Base-by-base conservation (phyloP, 768 basidiomycete species). In the Trametes cinnabarina region DNA sequence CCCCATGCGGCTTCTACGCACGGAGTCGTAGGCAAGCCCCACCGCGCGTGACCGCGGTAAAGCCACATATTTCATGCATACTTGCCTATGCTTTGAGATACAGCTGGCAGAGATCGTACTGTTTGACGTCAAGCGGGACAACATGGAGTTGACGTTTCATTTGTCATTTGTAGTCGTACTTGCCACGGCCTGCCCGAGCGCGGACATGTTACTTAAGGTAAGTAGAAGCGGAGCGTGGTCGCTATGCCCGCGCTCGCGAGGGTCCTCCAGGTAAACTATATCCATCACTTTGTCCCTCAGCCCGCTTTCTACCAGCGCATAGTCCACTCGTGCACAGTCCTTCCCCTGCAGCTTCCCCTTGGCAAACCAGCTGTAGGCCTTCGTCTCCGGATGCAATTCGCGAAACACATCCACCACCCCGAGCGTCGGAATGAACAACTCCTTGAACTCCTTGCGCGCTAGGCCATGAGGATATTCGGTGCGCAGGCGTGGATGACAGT, bases 331-430 rank as follows among this genome's bases (percentile, higher is more conserved):
- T 2, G 66, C 63, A 26, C 63, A 63, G 46, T 69, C 68, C 35
- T 58, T 39, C 4, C 66, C 65, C 30, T 66, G 63, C 12, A 63
- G 66, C 50, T 65, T 69, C 6, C 66, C 64, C 52, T 65, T 66
- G 42, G 65, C 66, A 37, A 65, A 69, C 68, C 66, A 67, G 52
- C 68, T 69, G 43, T 63, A 69, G 8, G 55, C 59, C 30, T 44
- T 53, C 47, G 20, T 46, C 30, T 65, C 50, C 11, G 65, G 65
- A 28, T 65, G 61, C 49, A 58, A 22, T 26, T 57, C 51, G 12
- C 68, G 62, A 48, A 64, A 67, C 35, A 65, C 53, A 37, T 69
- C 68, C 22, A 65, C 57, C 42, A 69, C 58, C 17, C 58, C 47
- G 10, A 60, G 41, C 1, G 42, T 54, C 2, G 65, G 64, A 5